These are phyloP conservation scores for Diaporthe sp. DNA, from an alignment of 2,329 filamentous ascomycete genomes.

Conservation along the genomic window DNA sequence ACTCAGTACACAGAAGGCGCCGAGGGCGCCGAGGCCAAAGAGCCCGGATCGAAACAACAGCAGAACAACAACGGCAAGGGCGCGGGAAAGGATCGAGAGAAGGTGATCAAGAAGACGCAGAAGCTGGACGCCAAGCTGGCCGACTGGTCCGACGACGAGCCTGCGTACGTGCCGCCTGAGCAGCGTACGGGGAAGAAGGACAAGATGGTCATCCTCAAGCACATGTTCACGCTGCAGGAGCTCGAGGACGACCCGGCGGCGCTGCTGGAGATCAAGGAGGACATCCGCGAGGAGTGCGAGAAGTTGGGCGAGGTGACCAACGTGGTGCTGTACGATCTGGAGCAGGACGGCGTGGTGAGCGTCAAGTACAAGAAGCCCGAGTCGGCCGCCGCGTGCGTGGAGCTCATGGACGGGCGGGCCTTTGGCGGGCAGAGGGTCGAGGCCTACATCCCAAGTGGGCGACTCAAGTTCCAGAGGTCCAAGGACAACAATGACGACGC, in stretches of 20 bases:
- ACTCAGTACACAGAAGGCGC: constrained; percentile 73
- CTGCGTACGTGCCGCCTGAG: constrained; percentile 62
- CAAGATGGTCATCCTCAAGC: constrained; percentile 87
- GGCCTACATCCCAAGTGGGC: constrained; percentile 78
- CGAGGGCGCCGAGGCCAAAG: constrained; percentile 55
- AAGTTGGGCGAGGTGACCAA: constrained; percentile 92
- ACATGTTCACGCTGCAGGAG: constrained; percentile 93
- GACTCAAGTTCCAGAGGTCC: constrained; percentile 80
- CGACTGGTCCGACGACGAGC: constrained; percentile 95
- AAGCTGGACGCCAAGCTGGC: constrained; percentile 92
- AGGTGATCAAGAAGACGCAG: constrained; percentile 91
- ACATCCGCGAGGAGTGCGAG: constrained; percentile 89
- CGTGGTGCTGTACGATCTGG: constrained; percentile 89
- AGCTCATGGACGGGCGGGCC: constrained; percentile 82
- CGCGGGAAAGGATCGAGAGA: constrained; percentile 81
- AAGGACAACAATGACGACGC: constrained; percentile 66
- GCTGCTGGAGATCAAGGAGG: constrained; percentile 92
- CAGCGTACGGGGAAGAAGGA: constrained; percentile 71
- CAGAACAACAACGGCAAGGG: constrained; percentile 36
- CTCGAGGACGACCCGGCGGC: constrained; percentile 87
- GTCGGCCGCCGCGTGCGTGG: constrained; percentile 79
- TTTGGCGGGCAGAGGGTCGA: constrained; percentile 81
- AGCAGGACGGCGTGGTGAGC: constrained; percentile 85
- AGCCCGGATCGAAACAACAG: constrained; percentile 46
- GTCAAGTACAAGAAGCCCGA: constrained; percentile 83